Evolutionary conservation across 805 yeast genomes (phyloP).

Genomic region (Schwanniomyces pseudopolymorphus): DNA sequence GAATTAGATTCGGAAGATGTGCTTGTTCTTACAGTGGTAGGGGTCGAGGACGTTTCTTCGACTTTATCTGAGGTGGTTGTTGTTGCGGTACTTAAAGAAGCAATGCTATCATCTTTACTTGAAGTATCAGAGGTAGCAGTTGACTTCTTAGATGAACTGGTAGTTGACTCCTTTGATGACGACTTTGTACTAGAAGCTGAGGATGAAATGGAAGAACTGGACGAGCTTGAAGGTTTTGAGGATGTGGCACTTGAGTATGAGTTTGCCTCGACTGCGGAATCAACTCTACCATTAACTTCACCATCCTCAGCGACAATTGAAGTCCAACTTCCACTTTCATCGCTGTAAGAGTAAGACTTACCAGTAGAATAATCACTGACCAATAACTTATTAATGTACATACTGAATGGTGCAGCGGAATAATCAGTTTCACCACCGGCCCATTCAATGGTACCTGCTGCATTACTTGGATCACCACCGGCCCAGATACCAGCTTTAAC

Average conservation of each 20-base stretch:
- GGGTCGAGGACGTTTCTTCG: not conserved
- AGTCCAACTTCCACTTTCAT: constrained; percentile 53
- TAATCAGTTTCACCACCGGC: constrained; percentile 74
- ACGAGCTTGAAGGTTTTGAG: not conserved
- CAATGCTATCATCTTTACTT: not conserved
- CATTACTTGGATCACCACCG: constrained; percentile 68
- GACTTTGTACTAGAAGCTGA: too few species aligned
- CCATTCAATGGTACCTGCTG: constrained; percentile 73
- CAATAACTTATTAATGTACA: constrained; percentile 55
- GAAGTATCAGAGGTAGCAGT: too few species aligned
- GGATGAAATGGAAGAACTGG: not conserved
- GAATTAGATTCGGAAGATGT: not conserved
- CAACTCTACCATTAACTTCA: constrained; percentile 55
- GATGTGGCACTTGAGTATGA: constrained; percentile 1
- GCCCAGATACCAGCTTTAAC: constrained; percentile 72
- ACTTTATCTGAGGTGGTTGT: not conserved
- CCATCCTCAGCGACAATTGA: constrained; percentile 62
- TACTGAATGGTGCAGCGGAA: constrained; percentile 61
- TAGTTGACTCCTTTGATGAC: too few species aligned
- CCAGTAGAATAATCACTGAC: constrained; percentile 71
- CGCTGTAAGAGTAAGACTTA: constrained; percentile 52
- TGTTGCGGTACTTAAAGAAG: not conserved
- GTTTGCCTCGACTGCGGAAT: constrained; percentile 27
- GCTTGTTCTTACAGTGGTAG: not conserved
- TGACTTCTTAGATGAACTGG: not conserved